phyloP scores from a whole-genome alignment of 495 filamentous ascomycete species.

The Xylaria telfairii region DNA sequence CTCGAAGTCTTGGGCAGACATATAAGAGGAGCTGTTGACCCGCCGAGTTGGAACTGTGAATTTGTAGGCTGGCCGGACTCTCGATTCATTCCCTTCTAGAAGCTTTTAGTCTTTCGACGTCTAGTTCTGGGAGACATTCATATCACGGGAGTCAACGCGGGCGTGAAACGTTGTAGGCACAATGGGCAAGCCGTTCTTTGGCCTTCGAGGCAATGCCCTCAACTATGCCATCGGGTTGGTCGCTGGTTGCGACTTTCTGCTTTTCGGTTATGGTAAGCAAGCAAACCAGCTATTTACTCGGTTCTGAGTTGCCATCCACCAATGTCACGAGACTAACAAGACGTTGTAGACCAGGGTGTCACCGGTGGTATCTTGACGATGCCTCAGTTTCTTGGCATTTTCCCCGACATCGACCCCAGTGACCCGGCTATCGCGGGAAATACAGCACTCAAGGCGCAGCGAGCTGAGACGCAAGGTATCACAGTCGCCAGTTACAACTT shows the following conservation, averaged over 20 bases:
- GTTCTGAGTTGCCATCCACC: neutral
- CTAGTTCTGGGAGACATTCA: neutral
- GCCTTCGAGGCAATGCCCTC: constrained; percentile 68
- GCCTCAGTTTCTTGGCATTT: constrained; percentile 57
- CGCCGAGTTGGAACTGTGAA: neutral
- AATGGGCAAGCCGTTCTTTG: constrained; percentile 60
- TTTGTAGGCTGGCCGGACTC: neutral
- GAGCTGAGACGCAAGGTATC: constrained; percentile 66
- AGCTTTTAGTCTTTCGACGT: neutral
- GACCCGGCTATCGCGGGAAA: constrained; percentile 33
- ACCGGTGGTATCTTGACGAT: constrained; percentile 66
- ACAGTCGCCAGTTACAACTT: constrained; percentile 72
- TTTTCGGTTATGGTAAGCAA: constrained; percentile 51
- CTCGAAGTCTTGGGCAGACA: neutral
- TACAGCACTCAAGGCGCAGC: constrained; percentile 40
- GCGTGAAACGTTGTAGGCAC: constrained; percentile 19
- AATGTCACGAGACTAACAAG: constrained; percentile 24
- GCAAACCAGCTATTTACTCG: neutral
- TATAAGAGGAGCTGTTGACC: constrained; percentile 21
- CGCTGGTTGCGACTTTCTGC: constrained; percentile 73
- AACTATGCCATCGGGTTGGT: constrained; percentile 72
- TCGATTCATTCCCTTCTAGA: neutral
- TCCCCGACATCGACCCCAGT: constrained; percentile 62
- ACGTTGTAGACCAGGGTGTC: constrained; percentile 55
- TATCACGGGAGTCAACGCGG: neutral